These are phyloP conservation scores for Umbellularia californica DNA, from an alignment of 164 flowering plant species.

Conservation along the genomic window DNA sequence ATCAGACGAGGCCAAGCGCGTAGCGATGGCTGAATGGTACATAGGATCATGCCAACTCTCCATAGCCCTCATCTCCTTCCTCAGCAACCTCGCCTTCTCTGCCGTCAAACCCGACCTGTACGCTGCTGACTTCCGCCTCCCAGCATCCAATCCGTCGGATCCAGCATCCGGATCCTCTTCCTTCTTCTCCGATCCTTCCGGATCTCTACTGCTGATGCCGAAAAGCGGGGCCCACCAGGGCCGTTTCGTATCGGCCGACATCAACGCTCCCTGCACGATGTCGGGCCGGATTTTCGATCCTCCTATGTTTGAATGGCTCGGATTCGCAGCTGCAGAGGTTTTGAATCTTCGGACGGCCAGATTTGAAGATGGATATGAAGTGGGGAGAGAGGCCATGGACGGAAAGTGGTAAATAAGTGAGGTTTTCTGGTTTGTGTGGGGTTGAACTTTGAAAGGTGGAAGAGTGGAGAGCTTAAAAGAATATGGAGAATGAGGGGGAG, in stretches of 20 bases:
- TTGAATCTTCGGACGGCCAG: neutral
- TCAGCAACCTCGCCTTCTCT: slow-evolving; percentile 13
- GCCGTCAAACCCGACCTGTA: slow-evolving; percentile 8
- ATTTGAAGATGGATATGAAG: neutral
- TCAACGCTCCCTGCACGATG: slow-evolving; percentile 3
- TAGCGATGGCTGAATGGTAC: slow-evolving; percentile 14
- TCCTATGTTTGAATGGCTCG: neutral
- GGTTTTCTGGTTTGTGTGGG: neutral
- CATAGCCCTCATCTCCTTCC: slow-evolving; percentile 9
- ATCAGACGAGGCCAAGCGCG: slow-evolving; percentile 9
- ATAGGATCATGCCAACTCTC: slow-evolving; percentile 10
- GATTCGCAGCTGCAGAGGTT: neutral
- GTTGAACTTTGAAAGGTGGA: neutral
- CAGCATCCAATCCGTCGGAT: neutral
- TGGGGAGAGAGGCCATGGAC: slow-evolving; percentile 6
- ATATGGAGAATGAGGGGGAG: neutral
- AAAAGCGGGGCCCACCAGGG: slow-evolving; percentile 13
- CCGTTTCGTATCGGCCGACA: slow-evolving; percentile 7
- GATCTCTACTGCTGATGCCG: neutral
- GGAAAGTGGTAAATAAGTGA: neutral
- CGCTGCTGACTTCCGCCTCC: neutral
- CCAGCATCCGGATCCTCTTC: neutral
- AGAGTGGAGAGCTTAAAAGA: neutral
- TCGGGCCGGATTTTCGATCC: neutral
- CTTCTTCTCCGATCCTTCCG: neutral